phyloP scores from a whole-genome alignment of 345 rosid species.

The Turnera subulata region DNA sequence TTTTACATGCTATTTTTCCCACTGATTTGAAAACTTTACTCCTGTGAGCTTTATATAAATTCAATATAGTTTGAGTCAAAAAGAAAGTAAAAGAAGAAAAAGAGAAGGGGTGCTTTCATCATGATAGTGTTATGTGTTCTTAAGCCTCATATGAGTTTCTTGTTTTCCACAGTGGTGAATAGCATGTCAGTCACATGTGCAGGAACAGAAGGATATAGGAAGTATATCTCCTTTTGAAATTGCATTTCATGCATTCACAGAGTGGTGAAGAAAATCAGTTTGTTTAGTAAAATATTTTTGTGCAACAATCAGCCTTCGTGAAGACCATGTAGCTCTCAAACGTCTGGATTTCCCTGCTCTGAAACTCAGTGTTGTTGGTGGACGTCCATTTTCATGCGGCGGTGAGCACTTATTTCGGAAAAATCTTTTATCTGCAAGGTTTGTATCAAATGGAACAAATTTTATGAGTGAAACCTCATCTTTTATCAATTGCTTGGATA shows the following conservation, averaged over 20 bases:
- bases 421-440: slow-evolving; percentile 60
- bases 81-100: background rate
- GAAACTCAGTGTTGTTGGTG: slow-evolving; percentile 82
- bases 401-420: slow-evolving; percentile 53
- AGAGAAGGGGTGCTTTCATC: background rate
- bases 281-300: slow-evolving; percentile 10
- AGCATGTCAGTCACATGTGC: background rate
- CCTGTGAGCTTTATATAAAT: no score
- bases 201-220: background rate
- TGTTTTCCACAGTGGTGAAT: background rate
- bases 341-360: slow-evolving; percentile 61
- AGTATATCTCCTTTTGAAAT: background rate
- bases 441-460: slow-evolving; percentile 14
- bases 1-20: no score
- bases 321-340: slow-evolving; percentile 66
- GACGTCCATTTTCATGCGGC: slow-evolving; percentile 87
- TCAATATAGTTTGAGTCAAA: no score
- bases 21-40: no score
- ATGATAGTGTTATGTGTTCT: background rate
- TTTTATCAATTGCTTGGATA: background rate
- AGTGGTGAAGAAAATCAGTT: background rate
- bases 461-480: background rate
- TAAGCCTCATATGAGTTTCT: no score
- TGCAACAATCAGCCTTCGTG: slow-evolving; percentile 60
- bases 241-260: slow-evolving; percentile 4